Base-by-base conservation (phyloP, 345 rosid genomes). In the Sonneratia caseolaris region DNA sequence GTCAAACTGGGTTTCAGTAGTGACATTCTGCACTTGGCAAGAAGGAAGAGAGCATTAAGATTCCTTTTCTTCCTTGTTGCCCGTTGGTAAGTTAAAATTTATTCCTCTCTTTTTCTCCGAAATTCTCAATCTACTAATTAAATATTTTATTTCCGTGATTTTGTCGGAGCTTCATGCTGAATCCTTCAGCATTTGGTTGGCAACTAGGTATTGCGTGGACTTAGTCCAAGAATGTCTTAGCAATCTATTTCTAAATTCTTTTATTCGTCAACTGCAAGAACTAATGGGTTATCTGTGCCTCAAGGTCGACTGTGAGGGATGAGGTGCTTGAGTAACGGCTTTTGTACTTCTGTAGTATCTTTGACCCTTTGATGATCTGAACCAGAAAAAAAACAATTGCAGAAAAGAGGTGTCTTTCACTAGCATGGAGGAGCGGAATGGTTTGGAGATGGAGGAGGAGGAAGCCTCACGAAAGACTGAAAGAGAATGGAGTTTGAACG, bases 381-480 rank as follows among this genome's bases (percentile, higher is more conserved):
- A 57, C 35, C n/a, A n/a, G 59, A n/a, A 57, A 7, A n/a, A n/a
- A 1, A 42, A 42, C 8, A n/a, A 7, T n/a, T 18, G 69, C 69
- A 38, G 69, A 40, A 40, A 67, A 37, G 27, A 18, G 10, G 27
- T 37, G 48, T 67, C 49, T 24, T 37, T 66, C 49, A 4, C 19
- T 3, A 4, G 66, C 22, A 68, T 68, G 70, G 55, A 45, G 49
- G 55, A 45, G 37, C 37, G n/a, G 19, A 43, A 43, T 45, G 73
- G 35, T 38, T 4, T 55, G 21, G 73, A 38, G 45, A 57, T 27
- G 12, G 13, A 65, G 36, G 32, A 40, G n/a, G 37, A 37, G 72
- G 69, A 72, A 64, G 15, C 53, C 47, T 15, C 70, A 9, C n/a
- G 32, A 36, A n/a, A 37, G 64, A 48, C 51, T 51, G 71, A 66